Percentiles rank a stretch among this genome's conserved stretches.
Evolutionary conservation across 192 early-diverging fungal species (phyloP).

Genomic region (Funneliformis mosseae): DNA sequence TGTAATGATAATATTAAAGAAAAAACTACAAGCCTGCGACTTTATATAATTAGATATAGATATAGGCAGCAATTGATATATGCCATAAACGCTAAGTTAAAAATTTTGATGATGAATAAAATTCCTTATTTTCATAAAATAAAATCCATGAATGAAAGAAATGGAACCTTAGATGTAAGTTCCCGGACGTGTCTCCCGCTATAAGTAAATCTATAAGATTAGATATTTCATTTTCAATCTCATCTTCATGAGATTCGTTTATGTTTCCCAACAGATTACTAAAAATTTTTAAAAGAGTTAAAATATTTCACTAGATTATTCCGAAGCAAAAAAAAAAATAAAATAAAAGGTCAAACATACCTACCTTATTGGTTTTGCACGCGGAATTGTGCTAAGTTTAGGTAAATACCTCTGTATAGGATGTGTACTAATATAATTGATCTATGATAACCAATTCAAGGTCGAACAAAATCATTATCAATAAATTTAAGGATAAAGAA

Average conservation of each 20-base stretch:
- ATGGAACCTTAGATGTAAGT: conserved; percentile 37
- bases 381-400: conserved; percentile 19
- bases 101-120: neutral
- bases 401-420: conserved; percentile 28
- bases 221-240: conserved; percentile 22
- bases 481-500: neutral
- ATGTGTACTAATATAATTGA: conserved; percentile 5
- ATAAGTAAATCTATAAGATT: conserved; percentile 30
- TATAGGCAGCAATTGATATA: conserved; percentile 33
- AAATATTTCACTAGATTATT: neutral
- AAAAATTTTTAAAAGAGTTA: neutral
- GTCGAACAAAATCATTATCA: neutral
- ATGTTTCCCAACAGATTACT: conserved; percentile 24
- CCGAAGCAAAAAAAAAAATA: neutral
- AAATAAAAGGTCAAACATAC: too few species aligned
- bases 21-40: neutral
- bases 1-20: neutral
- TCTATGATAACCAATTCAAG: neutral
- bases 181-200: conserved; percentile 32
- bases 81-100: conserved; percentile 37
- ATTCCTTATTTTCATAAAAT: neutral
- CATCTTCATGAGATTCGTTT: neutral
- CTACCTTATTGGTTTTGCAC: conserved; percentile 27
- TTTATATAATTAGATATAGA: conserved; percentile 25
- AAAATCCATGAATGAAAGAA: too few species aligned